Evolutionary conservation across 108 stramenopile species (phyloP).

Genomic region (Cyclotella atomus): DNA sequence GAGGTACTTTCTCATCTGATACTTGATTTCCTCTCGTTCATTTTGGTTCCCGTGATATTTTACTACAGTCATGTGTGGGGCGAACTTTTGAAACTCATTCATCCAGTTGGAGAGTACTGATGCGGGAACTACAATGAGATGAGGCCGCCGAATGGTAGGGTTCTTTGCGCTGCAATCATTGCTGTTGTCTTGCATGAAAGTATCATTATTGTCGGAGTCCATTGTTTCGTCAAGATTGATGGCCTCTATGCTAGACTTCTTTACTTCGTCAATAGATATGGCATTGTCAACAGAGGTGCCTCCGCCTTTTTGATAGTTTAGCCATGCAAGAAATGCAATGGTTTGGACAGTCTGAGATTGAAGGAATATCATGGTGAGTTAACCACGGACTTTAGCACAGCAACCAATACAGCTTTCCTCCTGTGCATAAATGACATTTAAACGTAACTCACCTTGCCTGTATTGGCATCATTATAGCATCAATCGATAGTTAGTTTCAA

Average conservation of each 20-base stretch:
- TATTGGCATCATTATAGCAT: no score
- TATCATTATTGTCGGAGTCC: constrained; percentile 6
- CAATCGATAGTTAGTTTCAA: no score
- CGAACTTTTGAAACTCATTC: constrained; percentile 91
- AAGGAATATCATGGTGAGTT: no score
- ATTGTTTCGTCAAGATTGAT: not conserved
- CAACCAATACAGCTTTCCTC: constrained; percentile 4
- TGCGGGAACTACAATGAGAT: constrained; percentile 96
- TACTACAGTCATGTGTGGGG: constrained; percentile 63
- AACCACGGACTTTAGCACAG: not conserved
- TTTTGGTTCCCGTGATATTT: constrained; percentile 73
- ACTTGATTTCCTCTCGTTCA: constrained; percentile 66
- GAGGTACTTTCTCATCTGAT: constrained; percentile 48
- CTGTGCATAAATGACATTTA: constrained; percentile 2
- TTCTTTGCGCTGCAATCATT: not conserved
- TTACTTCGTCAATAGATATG: constrained; percentile 5
- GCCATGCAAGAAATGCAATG: constrained; percentile 92
- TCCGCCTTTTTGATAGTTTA: constrained; percentile 60
- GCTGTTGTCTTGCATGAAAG: not conserved
- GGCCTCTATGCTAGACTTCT: not conserved
- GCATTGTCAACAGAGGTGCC: not conserved
- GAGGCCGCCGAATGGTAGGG: constrained; percentile 48
- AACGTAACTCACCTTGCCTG: constrained; percentile 36
- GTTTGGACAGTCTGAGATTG: constrained; percentile 90
- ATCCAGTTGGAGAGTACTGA: constrained; percentile 96